These are phyloP conservation scores for Epithele typhae DNA, from an alignment of 768 basidiomycete species.

Conservation along the genomic window DNA sequence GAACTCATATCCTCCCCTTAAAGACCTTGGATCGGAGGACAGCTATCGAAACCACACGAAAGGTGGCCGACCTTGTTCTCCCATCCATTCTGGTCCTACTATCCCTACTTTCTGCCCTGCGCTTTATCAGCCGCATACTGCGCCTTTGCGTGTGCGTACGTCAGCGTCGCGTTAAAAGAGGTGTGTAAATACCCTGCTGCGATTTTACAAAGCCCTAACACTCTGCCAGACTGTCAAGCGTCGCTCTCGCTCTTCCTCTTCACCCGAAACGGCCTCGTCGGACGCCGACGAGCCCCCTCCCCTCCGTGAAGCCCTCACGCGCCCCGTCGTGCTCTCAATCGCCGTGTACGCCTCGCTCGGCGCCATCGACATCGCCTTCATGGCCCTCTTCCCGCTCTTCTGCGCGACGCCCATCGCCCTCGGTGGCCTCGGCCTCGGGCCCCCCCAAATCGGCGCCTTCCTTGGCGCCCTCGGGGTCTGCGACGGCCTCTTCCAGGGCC, in stretches of 20 bases:
- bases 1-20: background rate
- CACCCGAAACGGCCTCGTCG: too few relatives aligned
- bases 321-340: slow-evolving; percentile 31
- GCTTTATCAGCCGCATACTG: slow-evolving; percentile 24
- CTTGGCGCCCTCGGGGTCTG: slow-evolving; percentile 30
- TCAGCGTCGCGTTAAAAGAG: slow-evolving; percentile 28
- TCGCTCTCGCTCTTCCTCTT: background rate
- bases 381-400: slow-evolving; percentile 36
- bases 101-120: slow-evolving; percentile 36
- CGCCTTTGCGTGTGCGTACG: slow-evolving; percentile 20
- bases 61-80: slow-evolving; percentile 27
- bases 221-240: background rate
- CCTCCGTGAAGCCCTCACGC: slow-evolving; percentile 25
- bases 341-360: slow-evolving; percentile 30
- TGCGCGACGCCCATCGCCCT: slow-evolving; percentile 32
- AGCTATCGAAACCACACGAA: slow-evolving; percentile 29
- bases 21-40: slow-evolving; percentile 31
- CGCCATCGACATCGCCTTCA: slow-evolving; percentile 33
- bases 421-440: slow-evolving; percentile 34
- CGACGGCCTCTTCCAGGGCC: slow-evolving; percentile 35
- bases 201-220: background rate
- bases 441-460: slow-evolving; percentile 33
- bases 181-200: slow-evolving; percentile 12
- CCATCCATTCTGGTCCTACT: slow-evolving; percentile 25
- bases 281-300: slow-evolving; percentile 8